These are phyloP conservation scores for Phytophthora constricta DNA, from an alignment of 352 stramenopile species.

Conservation along the genomic window DNA sequence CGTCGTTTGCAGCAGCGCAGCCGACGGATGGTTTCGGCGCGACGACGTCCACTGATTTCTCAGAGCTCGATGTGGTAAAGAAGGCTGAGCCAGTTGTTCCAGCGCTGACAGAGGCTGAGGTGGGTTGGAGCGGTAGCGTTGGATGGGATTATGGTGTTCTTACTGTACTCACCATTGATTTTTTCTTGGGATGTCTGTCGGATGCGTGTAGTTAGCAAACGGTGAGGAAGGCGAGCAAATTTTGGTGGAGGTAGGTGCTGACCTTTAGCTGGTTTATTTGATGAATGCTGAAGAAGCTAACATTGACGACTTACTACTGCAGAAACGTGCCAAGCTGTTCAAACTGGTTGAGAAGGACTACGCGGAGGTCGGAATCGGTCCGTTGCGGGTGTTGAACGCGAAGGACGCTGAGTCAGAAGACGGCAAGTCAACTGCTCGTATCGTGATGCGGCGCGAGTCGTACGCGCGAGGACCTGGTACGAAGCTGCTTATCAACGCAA, in stretches of 20 bases:
- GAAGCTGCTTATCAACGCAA: constrained; percentile 79
- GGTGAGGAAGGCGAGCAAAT: constrained; percentile 78
- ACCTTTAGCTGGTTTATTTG: background rate
- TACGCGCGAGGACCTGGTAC: constrained; percentile 73
- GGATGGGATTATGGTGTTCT: background rate
- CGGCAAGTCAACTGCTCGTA: constrained; percentile 54
- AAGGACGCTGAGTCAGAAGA: constrained; percentile 47
- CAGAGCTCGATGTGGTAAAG: constrained; percentile 57
- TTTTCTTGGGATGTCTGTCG: constrained; percentile 1
- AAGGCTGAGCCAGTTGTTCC: constrained; percentile 59
- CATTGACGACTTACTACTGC: background rate
- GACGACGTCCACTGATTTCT: constrained; percentile 47
- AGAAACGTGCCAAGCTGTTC: constrained; percentile 86
- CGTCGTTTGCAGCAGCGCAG: constrained; percentile 57
- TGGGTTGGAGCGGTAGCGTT: constrained; percentile 17
- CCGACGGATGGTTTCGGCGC: constrained; percentile 48
- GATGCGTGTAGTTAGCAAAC: constrained; percentile 54
- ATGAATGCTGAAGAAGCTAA: background rate
- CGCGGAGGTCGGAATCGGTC: constrained; percentile 77
- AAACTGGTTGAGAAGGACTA: constrained; percentile 82
- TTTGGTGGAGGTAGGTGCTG: constrained; percentile 63
- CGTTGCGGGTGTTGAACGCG: constrained; percentile 65
- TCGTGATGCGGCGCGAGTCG: constrained; percentile 86
- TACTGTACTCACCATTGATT: constrained; percentile 10
- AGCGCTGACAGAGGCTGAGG: constrained; percentile 72